Base-by-base conservation (phyloP, 495 filamentous ascomycete species). In the Neurospora africana region DNA sequence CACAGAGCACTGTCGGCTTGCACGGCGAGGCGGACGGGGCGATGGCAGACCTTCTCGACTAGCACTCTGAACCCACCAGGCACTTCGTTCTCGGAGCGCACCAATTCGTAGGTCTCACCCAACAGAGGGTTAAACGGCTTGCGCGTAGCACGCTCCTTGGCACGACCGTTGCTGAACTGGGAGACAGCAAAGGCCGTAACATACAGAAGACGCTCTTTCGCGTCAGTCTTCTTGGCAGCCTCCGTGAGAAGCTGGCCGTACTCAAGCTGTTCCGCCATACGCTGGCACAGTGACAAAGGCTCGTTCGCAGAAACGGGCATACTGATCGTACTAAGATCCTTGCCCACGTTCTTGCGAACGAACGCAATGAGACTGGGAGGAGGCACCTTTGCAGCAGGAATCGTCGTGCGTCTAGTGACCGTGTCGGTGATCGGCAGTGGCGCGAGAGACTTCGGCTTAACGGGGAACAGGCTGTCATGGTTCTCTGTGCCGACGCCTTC, bases 61-160 rank as follows among this genome's bases (percentile, higher is more conserved):
- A 99, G 80, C 77, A 98, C 90, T 58, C 95, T 91, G 82, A 95
- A 97, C 4, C 93, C 86, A 72, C 86, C 93, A 53, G 89, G 88
- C 39, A 82, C 78, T 39, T 87, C 87, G 71, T 84, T 82, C 43
- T 97, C 95, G 78, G 94, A 92, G 68, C 95, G 90, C 47, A 99
- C 88, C 9, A 98, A 87, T 80, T 99, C 95, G 77, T 87, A 99
- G 0, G 96, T 98, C 80, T 99, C 95, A 72, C 96, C 96, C 0
- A 99, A 88, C 84, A 99, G 93, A 41, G 95, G 96, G 78, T 98
- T 99, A 85, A 98, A 99, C 0, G 95, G 95, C 82, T 99, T 99
- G 75, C 95, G 92, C 76, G 97, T 93, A 27, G 96, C 90, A 15
- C 95, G 91, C 76, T 98, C 95, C 75, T 92, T 93, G 72, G 91